Evolutionary conservation across 1,284 basidiomycete genomes (phyloP), one percentile per base, ranked within the genome.

Genomic region (Anthracocystis setariae): DNA sequence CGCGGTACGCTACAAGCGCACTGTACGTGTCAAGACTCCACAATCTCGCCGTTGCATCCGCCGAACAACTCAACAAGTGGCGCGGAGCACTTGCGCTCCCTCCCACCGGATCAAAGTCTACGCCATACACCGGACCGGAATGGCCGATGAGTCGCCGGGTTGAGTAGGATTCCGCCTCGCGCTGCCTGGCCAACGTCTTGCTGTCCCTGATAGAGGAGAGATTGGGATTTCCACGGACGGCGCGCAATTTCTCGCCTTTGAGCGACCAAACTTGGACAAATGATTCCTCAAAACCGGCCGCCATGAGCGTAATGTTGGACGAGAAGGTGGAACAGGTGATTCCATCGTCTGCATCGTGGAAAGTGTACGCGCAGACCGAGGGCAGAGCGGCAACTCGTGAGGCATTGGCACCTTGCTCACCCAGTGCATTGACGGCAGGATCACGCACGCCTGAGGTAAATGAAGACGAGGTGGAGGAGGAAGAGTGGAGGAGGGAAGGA

Each of bases 1-100:
- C 96, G 20, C 94, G 88, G 83, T 95, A 99, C 7, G 91, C 93
- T 5, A 94, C 94, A 8, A 98, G 85, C 74, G 96, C 96, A 21
- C 91, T 89, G 86, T 93, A 90, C 1, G 95, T 97, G 77, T 98
- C 94, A 83, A 98, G 86, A 12, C 93, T 95, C 96, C 96, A 99
- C 18, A 99, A 84, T 15, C 96, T 89, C 25, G 91, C 86, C 0
- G 94, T 96, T 1, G 91, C 88, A 82, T 99, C 96, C 49, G 94
- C 93, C n/a, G 93, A 96, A 2, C 90, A 88, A 21, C 94, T 96
- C 23, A 99, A 87, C 5, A 99, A 88, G 79, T 93, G 91, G 79
- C 89, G 89, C 0, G 96, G 94, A 3, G 93, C 87, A 3, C 87
- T 87, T 20, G 92, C 90, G 15, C 94, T 92, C 3, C 96, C 95